phyloP scores from a whole-genome alignment of 345 rosid species.

The Alliaria petiolata region DNA sequence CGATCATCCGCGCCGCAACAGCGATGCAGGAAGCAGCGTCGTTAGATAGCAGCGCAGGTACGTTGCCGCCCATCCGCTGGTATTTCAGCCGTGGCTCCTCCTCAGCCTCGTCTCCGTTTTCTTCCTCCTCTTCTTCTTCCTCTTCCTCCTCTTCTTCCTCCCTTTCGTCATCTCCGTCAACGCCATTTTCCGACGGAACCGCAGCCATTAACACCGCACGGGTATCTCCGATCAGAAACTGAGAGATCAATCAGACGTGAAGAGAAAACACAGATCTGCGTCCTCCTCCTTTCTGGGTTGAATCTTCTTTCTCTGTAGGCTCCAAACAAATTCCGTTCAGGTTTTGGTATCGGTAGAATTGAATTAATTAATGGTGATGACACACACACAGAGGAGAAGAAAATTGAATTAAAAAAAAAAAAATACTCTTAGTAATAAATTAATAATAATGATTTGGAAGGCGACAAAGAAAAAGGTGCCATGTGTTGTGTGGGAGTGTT shows the following conservation, averaged over 20 bases:
- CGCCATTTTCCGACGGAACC: slow-evolving; percentile 88
- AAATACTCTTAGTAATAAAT: no score
- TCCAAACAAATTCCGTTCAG: neutral
- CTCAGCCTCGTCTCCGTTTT: slow-evolving; percentile 61
- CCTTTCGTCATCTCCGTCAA: slow-evolving; percentile 79
- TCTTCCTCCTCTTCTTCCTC: slow-evolving; percentile 54
- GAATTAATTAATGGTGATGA: slow-evolving; percentile 12
- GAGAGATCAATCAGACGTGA: neutral
- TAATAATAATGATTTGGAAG: slow-evolving; percentile 24
- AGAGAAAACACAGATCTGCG: slow-evolving; percentile 14
- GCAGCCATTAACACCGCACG: slow-evolving; percentile 51
- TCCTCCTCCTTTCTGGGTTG: neutral
- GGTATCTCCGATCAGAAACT: neutral
- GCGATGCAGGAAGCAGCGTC: slow-evolving; percentile 95
- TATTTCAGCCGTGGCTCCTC: slow-evolving; percentile 96
- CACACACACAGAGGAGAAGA: neutral
- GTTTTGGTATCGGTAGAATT: slow-evolving; percentile 12
- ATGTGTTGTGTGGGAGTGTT: slow-evolving; percentile 3
- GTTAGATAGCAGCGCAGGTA: slow-evolving; percentile 73
- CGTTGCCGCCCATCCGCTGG: slow-evolving; percentile 95
- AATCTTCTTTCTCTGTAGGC: neutral
- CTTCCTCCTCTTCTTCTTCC: slow-evolving; percentile 56
- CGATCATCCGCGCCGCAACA: slow-evolving; percentile 95
- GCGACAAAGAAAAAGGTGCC: slow-evolving; percentile 31
- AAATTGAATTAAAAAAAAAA: neutral